Percentiles rank a stretch among this genome's conserved stretches.
phyloP scores from a whole-genome alignment of 2,329 filamentous ascomycete genomes.

The Boeremia exigua region DNA sequence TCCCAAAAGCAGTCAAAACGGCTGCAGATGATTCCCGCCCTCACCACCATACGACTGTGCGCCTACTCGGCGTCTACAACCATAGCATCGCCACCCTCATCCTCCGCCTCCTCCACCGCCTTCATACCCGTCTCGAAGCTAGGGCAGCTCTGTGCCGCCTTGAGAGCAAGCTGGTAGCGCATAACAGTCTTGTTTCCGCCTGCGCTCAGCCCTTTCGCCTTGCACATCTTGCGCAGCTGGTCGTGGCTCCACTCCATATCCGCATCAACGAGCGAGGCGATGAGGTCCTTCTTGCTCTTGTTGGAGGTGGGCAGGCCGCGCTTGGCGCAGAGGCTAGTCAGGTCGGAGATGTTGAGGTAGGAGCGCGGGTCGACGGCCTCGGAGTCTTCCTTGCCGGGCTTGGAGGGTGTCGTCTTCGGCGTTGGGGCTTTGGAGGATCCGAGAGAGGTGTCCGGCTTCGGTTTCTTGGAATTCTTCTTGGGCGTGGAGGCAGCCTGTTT shows the following conservation, averaged over 20 bases:
- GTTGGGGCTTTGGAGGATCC: background rate
- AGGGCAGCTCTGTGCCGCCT: constrained; percentile 25
- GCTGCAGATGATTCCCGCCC: background rate
- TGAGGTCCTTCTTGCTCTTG: constrained; percentile 24
- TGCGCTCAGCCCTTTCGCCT: constrained; percentile 27
- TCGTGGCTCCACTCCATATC: constrained; percentile 27
- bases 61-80: constrained; percentile 12
- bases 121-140: constrained; percentile 22
- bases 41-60: background rate
- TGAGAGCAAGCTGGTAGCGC: constrained; percentile 34
- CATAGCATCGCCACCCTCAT: constrained; percentile 8
- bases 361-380: constrained; percentile 33
- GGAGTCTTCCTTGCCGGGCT: constrained; percentile 17
- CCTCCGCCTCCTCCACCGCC: constrained; percentile 7
- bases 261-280: constrained; percentile 29
- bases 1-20: background rate
- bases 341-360: constrained; percentile 28
- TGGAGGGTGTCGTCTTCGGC: background rate
- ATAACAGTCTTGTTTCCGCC: constrained; percentile 32
- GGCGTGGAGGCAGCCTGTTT: constrained; percentile 14
- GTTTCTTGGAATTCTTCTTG: constrained; percentile 4
- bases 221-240: constrained; percentile 33
- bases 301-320: constrained; percentile 23
- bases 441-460: background rate
- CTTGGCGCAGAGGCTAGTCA: constrained; percentile 29